Base-by-base conservation (phyloP, 208 protist genomes). In the Blechomonas ayalai region DNA sequence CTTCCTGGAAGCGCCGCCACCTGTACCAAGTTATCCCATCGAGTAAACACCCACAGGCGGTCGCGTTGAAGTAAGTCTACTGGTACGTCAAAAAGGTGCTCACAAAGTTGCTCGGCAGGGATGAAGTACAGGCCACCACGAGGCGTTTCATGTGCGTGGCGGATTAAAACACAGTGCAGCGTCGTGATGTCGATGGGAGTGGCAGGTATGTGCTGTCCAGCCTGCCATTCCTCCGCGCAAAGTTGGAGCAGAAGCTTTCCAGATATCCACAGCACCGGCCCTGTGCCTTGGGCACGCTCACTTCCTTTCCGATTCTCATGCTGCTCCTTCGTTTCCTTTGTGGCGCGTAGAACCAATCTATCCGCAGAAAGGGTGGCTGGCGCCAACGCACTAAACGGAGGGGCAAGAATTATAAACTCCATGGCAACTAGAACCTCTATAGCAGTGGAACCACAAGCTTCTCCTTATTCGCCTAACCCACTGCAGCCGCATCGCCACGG, bases 51-150 rank as follows among this genome's bases (percentile, higher is more conserved):
- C n/a, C 78, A 34, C 0, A 89, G 40, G 0, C 51, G 46, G 10
- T 61, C 67, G 0, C 52, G 35, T 24, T 56, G 48, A 13, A 80
- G 19, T 18, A 89, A 39, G 29, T 83, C 74, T n/a, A 74, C 60
- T 36, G 63, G 38, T 0, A 89, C 34, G 38, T 67, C 67, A 52
- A 89, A 84, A 8, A 72, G 15, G 49, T 84, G 62, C 22, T 66
- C 54, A 9, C 54, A 38, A 5, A 73, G 31, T 27, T 68, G 53
- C 6, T 49, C 67, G 5, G 65, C 56, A 15, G 80, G 51, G 27
- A 82, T 47, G 24, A 77, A 41, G 39, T 64, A 59, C 8, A 79
- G 24, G 16, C 42, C 51, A 1, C 34, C 58, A 9, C 48, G 50
- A 2, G 52, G 37, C n/a, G 54, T 44, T 33, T 46, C 52, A 44